Evolutionary conservation across 345 rosid species (phyloP), one percentile per base, ranked within the genome.

Genomic region (Eucalyptus erythrocorys): DNA sequence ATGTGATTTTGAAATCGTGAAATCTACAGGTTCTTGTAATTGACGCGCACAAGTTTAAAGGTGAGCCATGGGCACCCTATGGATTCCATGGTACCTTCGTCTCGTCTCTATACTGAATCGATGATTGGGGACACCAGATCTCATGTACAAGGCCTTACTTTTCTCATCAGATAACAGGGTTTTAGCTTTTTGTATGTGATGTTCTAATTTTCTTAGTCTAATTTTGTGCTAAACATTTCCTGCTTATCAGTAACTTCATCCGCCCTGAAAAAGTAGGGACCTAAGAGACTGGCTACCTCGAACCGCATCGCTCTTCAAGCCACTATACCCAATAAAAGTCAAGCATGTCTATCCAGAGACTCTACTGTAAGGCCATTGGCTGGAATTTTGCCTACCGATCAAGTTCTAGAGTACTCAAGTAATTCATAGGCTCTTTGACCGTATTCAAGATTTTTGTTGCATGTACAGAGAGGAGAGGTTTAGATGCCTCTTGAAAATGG

Each of bases 11-110:
- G 85, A 47, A 17, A 76, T 48, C 11, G 10, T 40, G 10, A 48
- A 12, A 66, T 3, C 50, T 89, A 50, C 90, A 90, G 94, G 93
- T 82, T 27, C 87, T 85, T 59, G 86, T 94, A 48, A 90, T 93
- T 24, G 94, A 93, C 85, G 87, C 93, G 12, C 90, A 90, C 27
- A 92, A 76, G 32, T 89, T 91, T 87, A 51, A 48, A 45, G 84
- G 89, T 7, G 88, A 90, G 66, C 89, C 93, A 2, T 89, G 94
- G 45, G 92, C 92, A 26, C 93, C 94, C 7, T 92, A 90, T 47
- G 94, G 92, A 30, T 92, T 92, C 57, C 94, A 93, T 88, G 94
- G 92, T 59, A 87, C 91, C 45, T 93, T 90, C 27, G 30, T 82
- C 4, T 91, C 15, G 30, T 81, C n/a, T 57, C 3, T 24, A 57